A percentile compares a stretch with the other conserved stretches of the same genome.
Evolutionary conservation across 2,329 filamentous ascomycete species (phyloP).

Genomic region (Lecanoromycetidae sp.): DNA sequence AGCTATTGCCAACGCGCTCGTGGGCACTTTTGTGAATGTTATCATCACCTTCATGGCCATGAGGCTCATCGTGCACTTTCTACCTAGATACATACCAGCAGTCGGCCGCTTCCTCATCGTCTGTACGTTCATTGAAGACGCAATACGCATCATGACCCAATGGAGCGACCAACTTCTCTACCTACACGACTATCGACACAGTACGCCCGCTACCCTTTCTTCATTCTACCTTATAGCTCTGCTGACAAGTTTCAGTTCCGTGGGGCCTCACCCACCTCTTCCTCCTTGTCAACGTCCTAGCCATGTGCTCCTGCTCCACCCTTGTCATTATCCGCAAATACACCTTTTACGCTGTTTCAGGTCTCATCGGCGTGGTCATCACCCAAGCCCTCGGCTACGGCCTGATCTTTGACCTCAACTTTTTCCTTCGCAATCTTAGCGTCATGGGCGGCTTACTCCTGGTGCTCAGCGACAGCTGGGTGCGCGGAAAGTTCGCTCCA

Average conservation of each 20-base stretch:
- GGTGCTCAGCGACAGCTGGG: conserved; percentile 97
- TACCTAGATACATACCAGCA: conserved; percentile 69
- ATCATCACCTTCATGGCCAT: no score
- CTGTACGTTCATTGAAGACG: conserved; percentile 95
- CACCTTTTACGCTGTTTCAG: conserved; percentile 83
- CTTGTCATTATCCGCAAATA: conserved; percentile 87
- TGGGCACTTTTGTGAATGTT: no score
- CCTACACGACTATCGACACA: conserved; percentile 81
- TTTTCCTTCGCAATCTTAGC: conserved; percentile 96
- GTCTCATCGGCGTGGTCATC: conserved; percentile 81
- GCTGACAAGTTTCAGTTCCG: conserved; percentile 50
- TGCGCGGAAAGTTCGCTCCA: conserved; percentile 92
- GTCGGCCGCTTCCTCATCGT: conserved; percentile 97
- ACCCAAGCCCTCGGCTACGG: conserved; percentile 93
- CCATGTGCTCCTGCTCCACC: conserved; percentile 69
- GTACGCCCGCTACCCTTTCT: conserved; percentile 45
- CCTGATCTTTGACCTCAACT: conserved; percentile 97
- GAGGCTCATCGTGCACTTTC: no score
- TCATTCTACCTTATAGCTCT: not conserved
- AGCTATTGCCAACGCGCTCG: no score
- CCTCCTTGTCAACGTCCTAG: conserved; percentile 77
- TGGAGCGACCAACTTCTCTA: conserved; percentile 93
- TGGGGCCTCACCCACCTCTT: conserved; percentile 82
- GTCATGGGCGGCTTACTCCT: conserved; percentile 95
- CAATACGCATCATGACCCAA: conserved; percentile 90